Evolutionary conservation across 805 yeast genomes (phyloP).

Genomic region (Candida khao-thaluensis): DNA sequence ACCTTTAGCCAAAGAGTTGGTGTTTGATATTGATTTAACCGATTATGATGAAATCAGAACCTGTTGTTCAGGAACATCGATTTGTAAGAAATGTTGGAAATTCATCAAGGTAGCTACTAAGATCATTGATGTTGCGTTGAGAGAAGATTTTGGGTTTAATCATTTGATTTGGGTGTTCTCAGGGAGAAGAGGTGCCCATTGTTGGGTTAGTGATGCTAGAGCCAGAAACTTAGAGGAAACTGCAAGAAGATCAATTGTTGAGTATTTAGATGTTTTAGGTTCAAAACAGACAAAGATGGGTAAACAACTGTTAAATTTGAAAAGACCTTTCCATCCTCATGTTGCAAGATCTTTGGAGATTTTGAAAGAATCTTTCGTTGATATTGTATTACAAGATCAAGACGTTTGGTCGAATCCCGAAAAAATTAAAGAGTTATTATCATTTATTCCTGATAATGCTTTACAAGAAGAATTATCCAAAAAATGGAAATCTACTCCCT

Average conservation of each 20-base stretch:
- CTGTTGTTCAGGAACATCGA: conserved; percentile 82
- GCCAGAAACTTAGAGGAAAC: conserved; percentile 75
- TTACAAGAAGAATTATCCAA: conserved; percentile 51
- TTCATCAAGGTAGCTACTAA: conserved; percentile 83
- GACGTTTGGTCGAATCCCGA: conserved; percentile 77
- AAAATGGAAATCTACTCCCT: conserved; percentile 49
- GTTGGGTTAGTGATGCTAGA: conserved; percentile 90
- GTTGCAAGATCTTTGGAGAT: conserved; percentile 70
- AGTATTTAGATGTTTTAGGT: conserved; percentile 74
- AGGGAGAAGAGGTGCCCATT: conserved; percentile 98
- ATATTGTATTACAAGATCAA: conserved; percentile 72
- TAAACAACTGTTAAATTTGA: conserved; percentile 52
- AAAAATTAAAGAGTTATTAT: conserved; percentile 52
- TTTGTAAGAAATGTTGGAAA: conserved; percentile 90
- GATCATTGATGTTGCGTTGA: conserved; percentile 66
- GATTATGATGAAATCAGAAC: conserved; percentile 94
- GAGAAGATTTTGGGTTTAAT: conserved; percentile 86
- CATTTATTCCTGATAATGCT: conserved; percentile 61
- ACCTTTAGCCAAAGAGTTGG: conserved; percentile 83
- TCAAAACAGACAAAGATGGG: conserved; percentile 28
- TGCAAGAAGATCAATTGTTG: conserved; percentile 74
- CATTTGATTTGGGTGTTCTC: conserved; percentile 93
- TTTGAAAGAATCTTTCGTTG: conserved; percentile 61
- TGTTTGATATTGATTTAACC: conserved; percentile 95
- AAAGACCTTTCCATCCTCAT: conserved; percentile 89